These are phyloP conservation scores for Taxillus chinensis DNA, from an alignment of 164 flowering plant genomes.

Conservation along the genomic window DNA sequence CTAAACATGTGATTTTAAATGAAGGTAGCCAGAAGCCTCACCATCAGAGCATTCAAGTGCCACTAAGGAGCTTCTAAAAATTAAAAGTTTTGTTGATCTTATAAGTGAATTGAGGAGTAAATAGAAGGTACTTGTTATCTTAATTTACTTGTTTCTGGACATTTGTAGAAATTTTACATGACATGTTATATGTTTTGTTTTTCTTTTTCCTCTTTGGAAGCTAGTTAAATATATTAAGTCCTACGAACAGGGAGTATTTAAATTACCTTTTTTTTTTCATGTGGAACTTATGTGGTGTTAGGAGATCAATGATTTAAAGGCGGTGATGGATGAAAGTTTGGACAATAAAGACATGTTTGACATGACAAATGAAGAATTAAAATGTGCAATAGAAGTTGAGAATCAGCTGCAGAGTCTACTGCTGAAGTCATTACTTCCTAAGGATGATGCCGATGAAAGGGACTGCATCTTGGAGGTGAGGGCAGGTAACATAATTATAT, in stretches of 20 bases:
- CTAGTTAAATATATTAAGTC: too few species aligned
- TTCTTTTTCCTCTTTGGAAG: too few species aligned
- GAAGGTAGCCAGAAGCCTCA: conserved; percentile 86
- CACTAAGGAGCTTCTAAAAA: conserved; percentile 77
- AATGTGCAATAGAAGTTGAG: conserved; percentile 56
- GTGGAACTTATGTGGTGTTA: conserved; percentile 11
- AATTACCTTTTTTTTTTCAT: too few species aligned
- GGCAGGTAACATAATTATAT: conserved; percentile 59
- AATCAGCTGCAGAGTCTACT: conserved; percentile 50
- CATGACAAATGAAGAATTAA: conserved; percentile 65
- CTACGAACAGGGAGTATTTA: too few species aligned
- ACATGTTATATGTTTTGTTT: too few species aligned
- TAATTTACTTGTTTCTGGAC: too few species aligned
- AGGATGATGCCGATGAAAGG: conserved; percentile 97
- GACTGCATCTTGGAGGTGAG: conserved; percentile 95
- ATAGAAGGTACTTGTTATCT: conserved; percentile 43
- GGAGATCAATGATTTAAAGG: conserved; percentile 71
- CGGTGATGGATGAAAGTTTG: conserved; percentile 47
- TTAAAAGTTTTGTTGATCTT: conserved; percentile 52
- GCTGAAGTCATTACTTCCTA: conserved; percentile 72
- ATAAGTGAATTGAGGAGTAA: conserved; percentile 56
- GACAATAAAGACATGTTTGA: conserved; percentile 77
- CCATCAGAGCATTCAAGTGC: conserved; percentile 67
- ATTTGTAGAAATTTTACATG: too few species aligned
- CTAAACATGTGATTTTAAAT: conserved; percentile 16